A percentile compares a stretch with the other conserved stretches of the same genome.
These are phyloP conservation scores for Kwoniella shivajii DNA, from an alignment of 1,284 basidiomycete genomes.

Conservation along the genomic window DNA sequence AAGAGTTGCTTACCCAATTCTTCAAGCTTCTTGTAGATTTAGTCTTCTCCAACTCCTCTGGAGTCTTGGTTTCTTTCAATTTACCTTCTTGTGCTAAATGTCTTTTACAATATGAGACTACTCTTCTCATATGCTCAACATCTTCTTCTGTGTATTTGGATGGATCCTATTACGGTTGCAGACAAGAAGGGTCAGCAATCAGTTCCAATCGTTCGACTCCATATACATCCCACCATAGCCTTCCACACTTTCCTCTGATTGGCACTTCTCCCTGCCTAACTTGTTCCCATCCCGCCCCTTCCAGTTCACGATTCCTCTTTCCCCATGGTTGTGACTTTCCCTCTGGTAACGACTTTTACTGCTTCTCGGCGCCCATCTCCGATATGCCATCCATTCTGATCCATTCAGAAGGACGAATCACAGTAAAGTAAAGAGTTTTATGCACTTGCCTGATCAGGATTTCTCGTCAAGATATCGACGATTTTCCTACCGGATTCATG, in stretches of 20 bases:
- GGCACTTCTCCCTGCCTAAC: too few relatives aligned
- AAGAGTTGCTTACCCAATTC: constrained; percentile 44
- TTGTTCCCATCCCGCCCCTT: too few relatives aligned
- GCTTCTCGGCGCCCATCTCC: too few relatives aligned
- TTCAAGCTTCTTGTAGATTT: constrained; percentile 51
- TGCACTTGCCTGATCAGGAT: constrained; percentile 44
- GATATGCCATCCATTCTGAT: too few relatives aligned
- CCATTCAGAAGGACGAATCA: too few relatives aligned
- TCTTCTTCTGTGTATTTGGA: constrained; percentile 52
- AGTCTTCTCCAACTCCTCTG: constrained; percentile 50
- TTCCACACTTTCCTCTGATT: too few relatives aligned
- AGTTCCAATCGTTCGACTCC: too few relatives aligned
- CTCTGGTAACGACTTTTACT: too few relatives aligned
- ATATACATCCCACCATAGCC: too few relatives aligned
- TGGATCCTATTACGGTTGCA: constrained; percentile 27
- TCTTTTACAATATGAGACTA: constrained; percentile 52
- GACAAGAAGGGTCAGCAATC: neutral
- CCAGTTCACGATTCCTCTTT: too few relatives aligned
- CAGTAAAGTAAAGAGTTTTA: neutral
- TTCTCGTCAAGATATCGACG: constrained; percentile 50
- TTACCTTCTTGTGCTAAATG: constrained; percentile 52
- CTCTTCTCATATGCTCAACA: constrained; percentile 49
- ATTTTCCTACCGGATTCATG: constrained; percentile 50
- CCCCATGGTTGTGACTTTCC: too few relatives aligned
- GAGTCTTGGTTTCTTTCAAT: constrained; percentile 45